These are phyloP conservation scores for Microbotryum saponariae DNA, from an alignment of 1,284 basidiomycete species.

Conservation along the genomic window DNA sequence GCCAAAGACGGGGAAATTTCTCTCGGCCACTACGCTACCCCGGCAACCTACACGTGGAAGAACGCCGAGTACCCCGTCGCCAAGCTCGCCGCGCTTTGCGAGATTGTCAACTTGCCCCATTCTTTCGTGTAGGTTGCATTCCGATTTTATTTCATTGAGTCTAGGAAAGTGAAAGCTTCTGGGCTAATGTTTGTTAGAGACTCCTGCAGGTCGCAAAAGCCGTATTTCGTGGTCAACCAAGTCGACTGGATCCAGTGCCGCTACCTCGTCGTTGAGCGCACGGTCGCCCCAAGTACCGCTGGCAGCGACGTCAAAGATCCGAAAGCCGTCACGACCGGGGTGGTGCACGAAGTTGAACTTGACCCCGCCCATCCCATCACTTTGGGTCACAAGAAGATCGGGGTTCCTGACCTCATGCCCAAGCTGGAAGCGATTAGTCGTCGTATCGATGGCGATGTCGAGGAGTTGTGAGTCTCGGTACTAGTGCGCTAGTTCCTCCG, in stretches of 20 bases:
- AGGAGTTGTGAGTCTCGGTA: constrained; percentile 11
- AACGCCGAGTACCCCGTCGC: constrained; percentile 22
- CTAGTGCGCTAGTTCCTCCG: not conserved
- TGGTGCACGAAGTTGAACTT: constrained; percentile 8
- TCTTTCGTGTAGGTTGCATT: constrained; percentile 17
- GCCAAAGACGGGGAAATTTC: constrained; percentile 12
- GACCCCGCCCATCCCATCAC: constrained; percentile 22
- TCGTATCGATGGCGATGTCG: constrained; percentile 5
- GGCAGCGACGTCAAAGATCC: too few relatives aligned
- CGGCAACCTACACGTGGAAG: constrained; percentile 20
- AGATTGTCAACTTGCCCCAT: constrained; percentile 27
- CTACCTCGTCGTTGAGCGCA: constrained; percentile 10
- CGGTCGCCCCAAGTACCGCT: not conserved
- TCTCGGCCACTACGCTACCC: constrained; percentile 17
- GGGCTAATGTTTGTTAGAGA: too few relatives aligned
- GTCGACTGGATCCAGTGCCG: constrained; percentile 29
- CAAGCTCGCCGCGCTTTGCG: constrained; percentile 28
- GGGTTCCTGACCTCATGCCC: constrained; percentile 25
- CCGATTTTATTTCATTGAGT: not conserved
- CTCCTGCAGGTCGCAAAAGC: not conserved
- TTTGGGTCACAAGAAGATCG: constrained; percentile 1
- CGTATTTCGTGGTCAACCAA: constrained; percentile 27
- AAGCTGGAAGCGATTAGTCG: constrained; percentile 24
- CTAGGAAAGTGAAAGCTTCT: constrained; percentile 1
- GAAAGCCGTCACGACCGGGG: too few relatives aligned